Evolutionary conservation across 2,329 filamentous ascomycete species (phyloP).

Genomic region (Xylariaceae sp.): DNA sequence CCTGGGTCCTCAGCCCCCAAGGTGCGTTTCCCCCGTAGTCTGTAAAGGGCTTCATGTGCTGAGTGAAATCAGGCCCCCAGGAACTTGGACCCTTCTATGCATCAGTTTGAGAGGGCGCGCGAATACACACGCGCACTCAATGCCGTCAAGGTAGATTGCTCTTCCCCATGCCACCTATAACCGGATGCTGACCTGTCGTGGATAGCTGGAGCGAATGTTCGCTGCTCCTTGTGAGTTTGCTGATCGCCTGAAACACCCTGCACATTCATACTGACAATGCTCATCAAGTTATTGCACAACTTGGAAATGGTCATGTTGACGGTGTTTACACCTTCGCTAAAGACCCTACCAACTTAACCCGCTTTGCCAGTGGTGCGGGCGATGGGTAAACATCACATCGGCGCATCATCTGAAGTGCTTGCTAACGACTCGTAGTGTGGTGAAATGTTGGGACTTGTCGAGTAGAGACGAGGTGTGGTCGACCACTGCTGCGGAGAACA

Average conservation of each 20-base stretch:
- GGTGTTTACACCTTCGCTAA: slow-evolving; percentile 81
- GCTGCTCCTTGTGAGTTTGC: slow-evolving; percentile 56
- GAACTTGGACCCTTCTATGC: slow-evolving; percentile 19
- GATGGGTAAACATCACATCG: slow-evolving; percentile 56
- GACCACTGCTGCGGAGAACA: slow-evolving; percentile 83
- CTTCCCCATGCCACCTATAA: background rate
- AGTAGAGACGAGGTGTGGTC: slow-evolving; percentile 65
- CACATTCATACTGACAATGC: slow-evolving; percentile 45
- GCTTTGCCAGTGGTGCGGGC: slow-evolving; percentile 79
- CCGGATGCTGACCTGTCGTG: background rate
- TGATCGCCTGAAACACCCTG: slow-evolving; percentile 29
- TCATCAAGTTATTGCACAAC: slow-evolving; percentile 60
- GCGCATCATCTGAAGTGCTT: background rate
- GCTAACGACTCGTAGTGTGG: slow-evolving; percentile 44
- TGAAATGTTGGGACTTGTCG: slow-evolving; percentile 55
- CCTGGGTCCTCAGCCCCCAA: slow-evolving; percentile 65
- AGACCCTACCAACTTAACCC: slow-evolving; percentile 70
- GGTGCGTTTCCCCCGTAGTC: slow-evolving; percentile 40
- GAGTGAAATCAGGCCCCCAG: slow-evolving; percentile 25
- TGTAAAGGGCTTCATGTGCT: slow-evolving; percentile 46
- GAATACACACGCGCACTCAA: slow-evolving; percentile 53
- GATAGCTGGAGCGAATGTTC: slow-evolving; percentile 84
- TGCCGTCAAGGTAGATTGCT: slow-evolving; percentile 44
- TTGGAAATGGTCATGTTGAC: slow-evolving; percentile 89
- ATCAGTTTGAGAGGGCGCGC: slow-evolving; percentile 66